Evolutionary conservation across 1,284 basidiomycete genomes (phyloP), one percentile per base, ranked within the genome.

Genomic region (Naganishia sp.): DNA sequence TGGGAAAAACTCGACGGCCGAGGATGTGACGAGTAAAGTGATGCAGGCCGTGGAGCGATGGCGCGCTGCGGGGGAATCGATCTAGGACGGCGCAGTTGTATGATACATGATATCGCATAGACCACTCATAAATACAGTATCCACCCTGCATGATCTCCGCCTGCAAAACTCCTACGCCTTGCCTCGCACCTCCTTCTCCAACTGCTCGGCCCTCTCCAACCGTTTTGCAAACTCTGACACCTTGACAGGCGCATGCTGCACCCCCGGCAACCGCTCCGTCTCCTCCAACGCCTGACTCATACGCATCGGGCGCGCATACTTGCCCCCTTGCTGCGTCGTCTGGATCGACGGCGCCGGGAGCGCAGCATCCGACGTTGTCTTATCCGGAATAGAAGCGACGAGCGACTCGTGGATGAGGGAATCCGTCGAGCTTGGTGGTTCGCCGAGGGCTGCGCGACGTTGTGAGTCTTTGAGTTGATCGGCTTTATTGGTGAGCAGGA

Each of bases 1-100:
- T 77, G 96, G 95, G 13, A 92, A 96, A 81, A 85, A 84, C 62
- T 88, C 85, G 62, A 85, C 84, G 0, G 83, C 85, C 5, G 84
- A 88, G 43, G 90, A 93, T 43, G 89, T 95, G 17, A 75, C 77
- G 10, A 72, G 70, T 31, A 85, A 85, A 76, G 81, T 84, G 2
- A 76, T 79, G 61, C 79, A 80, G 52, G 84, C 82, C 46, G 79
- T 85, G 63, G 72, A 76, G 56, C 81, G 82, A 72, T 85, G 83
- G 83, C 79, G 83, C 53, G 72, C 75, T 45, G 76, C 77, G 11
- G 78, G 78, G 43, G 42, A 56, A 15, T 21, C 6, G 23, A 32
- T 67, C 39, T 67, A 67, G 65, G 18, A 21, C 3, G 3, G 47
- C 50, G 50, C 4, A 7, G 32, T 60, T 43, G 55, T 57, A 18